Conservation (phyloP, 805 yeast genomes). For the Candida ovalis region DNA sequence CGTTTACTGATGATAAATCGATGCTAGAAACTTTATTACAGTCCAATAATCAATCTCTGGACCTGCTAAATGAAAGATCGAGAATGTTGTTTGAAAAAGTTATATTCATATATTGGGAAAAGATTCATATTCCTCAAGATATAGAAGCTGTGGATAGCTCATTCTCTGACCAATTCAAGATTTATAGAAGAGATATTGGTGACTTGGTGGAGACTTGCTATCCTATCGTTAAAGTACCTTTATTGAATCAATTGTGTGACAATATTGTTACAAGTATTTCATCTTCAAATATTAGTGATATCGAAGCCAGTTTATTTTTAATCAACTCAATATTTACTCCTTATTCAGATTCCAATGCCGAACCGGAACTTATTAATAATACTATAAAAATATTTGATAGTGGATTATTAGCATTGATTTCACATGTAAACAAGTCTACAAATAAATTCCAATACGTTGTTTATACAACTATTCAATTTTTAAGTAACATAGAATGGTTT, state of each 20-base stretch:
- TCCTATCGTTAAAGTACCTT: slow-evolving; percentile 53
- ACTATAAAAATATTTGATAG: slow-evolving; percentile 29
- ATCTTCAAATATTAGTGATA: slow-evolving; percentile 26
- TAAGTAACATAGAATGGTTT: slow-evolving; percentile 59
- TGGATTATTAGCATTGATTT: slow-evolving; percentile 24
- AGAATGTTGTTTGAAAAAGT: slow-evolving; percentile 45
- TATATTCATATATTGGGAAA: slow-evolving; percentile 64
- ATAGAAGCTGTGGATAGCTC: slow-evolving; percentile 31
- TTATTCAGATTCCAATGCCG: slow-evolving; percentile 35
- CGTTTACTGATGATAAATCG: slow-evolving; percentile 48
- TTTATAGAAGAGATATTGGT: slow-evolving; percentile 68
- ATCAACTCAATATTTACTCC: slow-evolving; percentile 54
- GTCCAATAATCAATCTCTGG: slow-evolving; percentile 29
- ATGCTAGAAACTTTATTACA: slow-evolving; percentile 29
- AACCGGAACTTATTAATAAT: slow-evolving; percentile 16
- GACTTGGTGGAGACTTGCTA: slow-evolving; percentile 74
- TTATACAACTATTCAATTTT: slow-evolving; percentile 50
- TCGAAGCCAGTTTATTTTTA: slow-evolving; percentile 63
- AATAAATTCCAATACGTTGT: slow-evolving; percentile 28
- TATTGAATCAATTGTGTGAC: slow-evolving; percentile 42
- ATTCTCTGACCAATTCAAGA: slow-evolving; percentile 51
- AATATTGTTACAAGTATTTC: slow-evolving; percentile 30
- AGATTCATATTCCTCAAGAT: slow-evolving; percentile 47
- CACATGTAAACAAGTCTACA: slow-evolving; percentile 4
- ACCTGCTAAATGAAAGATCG: slow-evolving; percentile 30